A percentile compares a stretch with the other conserved stretches of the same genome.
These are phyloP conservation scores for Chaetomium sp. DNA, from an alignment of 2,329 filamentous ascomycete species.

Conservation along the genomic window DNA sequence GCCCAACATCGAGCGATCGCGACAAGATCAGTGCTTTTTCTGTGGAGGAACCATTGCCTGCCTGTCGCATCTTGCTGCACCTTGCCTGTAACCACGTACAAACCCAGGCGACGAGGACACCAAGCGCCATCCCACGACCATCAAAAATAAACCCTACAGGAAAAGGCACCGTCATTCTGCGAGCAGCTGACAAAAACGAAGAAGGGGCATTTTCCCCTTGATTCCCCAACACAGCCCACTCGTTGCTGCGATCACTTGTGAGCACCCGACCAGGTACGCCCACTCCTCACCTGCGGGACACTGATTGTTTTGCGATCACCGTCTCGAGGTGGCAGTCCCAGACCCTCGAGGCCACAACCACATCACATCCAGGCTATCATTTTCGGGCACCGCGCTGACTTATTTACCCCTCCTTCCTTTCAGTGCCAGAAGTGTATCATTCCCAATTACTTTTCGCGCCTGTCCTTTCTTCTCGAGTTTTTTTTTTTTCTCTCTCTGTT, in stretches of 20 bases:
- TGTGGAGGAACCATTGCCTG: constrained; percentile 25
- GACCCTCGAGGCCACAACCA: neutral
- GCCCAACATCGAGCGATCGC: constrained; percentile 23
- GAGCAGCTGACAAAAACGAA: constrained; percentile 22
- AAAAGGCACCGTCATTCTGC: constrained; percentile 6
- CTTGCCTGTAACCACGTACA: constrained; percentile 25
- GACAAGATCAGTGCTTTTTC: constrained; percentile 23
- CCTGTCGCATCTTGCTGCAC: constrained; percentile 23
- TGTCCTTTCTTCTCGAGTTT: constrained; percentile 17
- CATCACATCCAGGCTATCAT: neutral
- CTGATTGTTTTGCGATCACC: constrained; percentile 3
- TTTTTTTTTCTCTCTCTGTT: constrained; percentile 6
- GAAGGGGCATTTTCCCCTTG: constrained; percentile 39
- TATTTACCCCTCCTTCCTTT: constrained; percentile 18
- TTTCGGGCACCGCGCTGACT: constrained; percentile 22
- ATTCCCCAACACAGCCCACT: constrained; percentile 26
- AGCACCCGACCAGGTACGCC: constrained; percentile 30
- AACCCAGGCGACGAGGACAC: constrained; percentile 34
- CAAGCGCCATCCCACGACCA: constrained; percentile 25
- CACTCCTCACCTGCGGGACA: constrained; percentile 5
- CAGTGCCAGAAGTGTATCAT: constrained; percentile 35
- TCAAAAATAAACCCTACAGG: constrained; percentile 16
- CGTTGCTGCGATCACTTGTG: constrained; percentile 36
- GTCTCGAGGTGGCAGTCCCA: constrained; percentile 9
- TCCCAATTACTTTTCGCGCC: constrained; percentile 28